Percentiles rank a stretch among this genome's conserved stretches.
Evolutionary conservation across 306 rosid species (phyloP).

Genomic region (Mimosa pudica): DNA sequence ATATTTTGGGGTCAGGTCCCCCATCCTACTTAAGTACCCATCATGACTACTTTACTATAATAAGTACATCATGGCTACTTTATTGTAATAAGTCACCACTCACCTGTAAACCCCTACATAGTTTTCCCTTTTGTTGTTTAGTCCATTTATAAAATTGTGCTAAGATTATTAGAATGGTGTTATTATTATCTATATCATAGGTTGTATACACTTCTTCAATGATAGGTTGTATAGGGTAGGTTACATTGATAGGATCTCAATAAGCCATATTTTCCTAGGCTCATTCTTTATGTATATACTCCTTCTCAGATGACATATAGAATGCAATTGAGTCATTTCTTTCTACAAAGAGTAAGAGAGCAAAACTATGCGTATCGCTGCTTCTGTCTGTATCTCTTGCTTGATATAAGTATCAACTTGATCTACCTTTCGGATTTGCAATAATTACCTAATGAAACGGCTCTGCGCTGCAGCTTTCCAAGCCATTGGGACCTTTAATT

Average conservation of each 20-base stretch:
- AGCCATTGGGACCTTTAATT: slow-evolving; percentile 26
- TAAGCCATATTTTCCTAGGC: background rate
- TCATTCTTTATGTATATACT: background rate
- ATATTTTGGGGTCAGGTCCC: background rate
- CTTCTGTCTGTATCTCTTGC: background rate
- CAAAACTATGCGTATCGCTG: background rate
- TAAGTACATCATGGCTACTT: background rate
- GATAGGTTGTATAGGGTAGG: background rate
- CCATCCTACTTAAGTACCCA: background rate
- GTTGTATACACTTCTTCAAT: background rate
- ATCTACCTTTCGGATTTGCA: background rate
- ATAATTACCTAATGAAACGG: slow-evolving; percentile 20
- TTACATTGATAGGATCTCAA: background rate
- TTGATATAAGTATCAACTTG: background rate
- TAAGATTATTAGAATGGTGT: slow-evolving; percentile 4
- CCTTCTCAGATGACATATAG: background rate
- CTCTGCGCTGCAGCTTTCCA: slow-evolving; percentile 22
- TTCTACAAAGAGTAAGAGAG: slow-evolving; percentile 8
- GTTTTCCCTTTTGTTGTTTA: background rate
- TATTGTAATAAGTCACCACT: background rate
- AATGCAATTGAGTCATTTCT: background rate
- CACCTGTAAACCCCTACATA: background rate
- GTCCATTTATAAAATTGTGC: background rate
- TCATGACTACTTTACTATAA: too few species aligned
- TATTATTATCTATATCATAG: background rate